phyloP scores from a whole-genome alignment of 352 stramenopile species.

The Phytopythium chamaehyphon region DNA sequence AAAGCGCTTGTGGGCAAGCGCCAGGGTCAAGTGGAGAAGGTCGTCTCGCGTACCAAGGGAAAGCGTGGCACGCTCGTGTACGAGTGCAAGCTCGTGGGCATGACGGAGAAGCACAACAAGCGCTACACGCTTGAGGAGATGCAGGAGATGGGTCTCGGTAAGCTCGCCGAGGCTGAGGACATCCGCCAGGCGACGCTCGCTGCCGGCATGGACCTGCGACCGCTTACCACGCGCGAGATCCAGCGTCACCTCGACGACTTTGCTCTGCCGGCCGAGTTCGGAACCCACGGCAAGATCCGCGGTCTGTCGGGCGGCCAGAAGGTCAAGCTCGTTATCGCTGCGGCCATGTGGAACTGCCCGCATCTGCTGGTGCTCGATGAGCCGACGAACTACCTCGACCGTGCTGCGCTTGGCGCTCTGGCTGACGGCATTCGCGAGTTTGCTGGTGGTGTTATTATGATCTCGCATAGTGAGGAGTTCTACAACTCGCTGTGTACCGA shows the following conservation, averaged over 20 bases:
- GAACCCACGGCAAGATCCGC: slow-evolving; percentile 76
- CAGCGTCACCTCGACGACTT: slow-evolving; percentile 79
- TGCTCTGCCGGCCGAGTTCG: slow-evolving; percentile 62
- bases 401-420: slow-evolving; percentile 51
- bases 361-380: slow-evolving; percentile 89
- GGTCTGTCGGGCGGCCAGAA: slow-evolving; percentile 77
- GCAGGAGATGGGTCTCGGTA: slow-evolving; percentile 61
- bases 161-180: slow-evolving; percentile 61
- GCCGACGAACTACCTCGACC: slow-evolving; percentile 86
- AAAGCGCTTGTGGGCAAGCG: slow-evolving; percentile 89
- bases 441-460: slow-evolving; percentile 71
- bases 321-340: slow-evolving; percentile 77
- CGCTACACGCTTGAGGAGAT: slow-evolving; percentile 66
- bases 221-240: slow-evolving; percentile 65
- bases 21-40: slow-evolving; percentile 91
- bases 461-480: slow-evolving; percentile 80
- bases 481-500: slow-evolving; percentile 79
- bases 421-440: slow-evolving; percentile 71
- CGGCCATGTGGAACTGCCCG: slow-evolving; percentile 77
- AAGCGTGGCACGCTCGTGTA: slow-evolving; percentile 81
- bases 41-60: slow-evolving; percentile 85
- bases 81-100: slow-evolving; percentile 87
- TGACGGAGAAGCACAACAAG: slow-evolving; percentile 60
- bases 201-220: slow-evolving; percentile 49
- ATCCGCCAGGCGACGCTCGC: slow-evolving; percentile 57